Evolutionary conservation across 2,329 filamentous ascomycete species (phyloP).

Genomic region (Cercospora sojina): DNA sequence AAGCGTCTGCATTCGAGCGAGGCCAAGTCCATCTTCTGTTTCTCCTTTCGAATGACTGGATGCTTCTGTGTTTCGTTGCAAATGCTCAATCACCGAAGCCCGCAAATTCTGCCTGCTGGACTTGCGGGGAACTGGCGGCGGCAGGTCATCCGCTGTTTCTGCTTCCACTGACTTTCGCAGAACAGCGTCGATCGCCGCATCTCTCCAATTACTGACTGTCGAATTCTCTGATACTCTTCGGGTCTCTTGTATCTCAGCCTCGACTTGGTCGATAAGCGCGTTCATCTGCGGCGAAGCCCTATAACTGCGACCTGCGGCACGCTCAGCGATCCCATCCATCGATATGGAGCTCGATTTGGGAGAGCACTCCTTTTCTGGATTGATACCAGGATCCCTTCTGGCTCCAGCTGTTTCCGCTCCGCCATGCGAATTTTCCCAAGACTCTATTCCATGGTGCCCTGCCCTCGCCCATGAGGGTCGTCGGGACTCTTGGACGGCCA

Average conservation of each 20-base stretch:
- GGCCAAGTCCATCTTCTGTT: not conserved
- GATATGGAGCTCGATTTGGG: not conserved
- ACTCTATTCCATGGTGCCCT: conserved; percentile 8
- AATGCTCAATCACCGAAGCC: not conserved
- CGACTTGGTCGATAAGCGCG: not conserved
- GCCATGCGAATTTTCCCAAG: not conserved
- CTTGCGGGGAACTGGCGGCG: not conserved
- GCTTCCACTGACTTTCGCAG: conserved; percentile 9
- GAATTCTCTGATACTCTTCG: not conserved
- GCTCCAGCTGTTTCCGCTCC: not conserved
- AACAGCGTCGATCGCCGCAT: conserved; percentile 14
- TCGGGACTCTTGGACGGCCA: not conserved
- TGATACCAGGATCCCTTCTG: not conserved
- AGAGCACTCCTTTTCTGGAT: not conserved
- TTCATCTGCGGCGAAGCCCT: not conserved
- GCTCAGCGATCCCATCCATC: not conserved
- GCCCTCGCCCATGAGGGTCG: conserved; percentile 11
- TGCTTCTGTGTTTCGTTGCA: not conserved
- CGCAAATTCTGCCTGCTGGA: conserved; percentile 4
- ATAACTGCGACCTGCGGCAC: too few relatives aligned
- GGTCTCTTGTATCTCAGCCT: not conserved
- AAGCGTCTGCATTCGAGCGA: not conserved
- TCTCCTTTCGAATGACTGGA: not conserved
- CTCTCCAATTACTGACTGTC: conserved; percentile 8
- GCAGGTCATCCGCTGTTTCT: not conserved